Evolutionary conservation across 352 stramenopile genomes (phyloP), one percentile per base, ranked within the genome.

Genomic region (Phytophthora litchii): DNA sequence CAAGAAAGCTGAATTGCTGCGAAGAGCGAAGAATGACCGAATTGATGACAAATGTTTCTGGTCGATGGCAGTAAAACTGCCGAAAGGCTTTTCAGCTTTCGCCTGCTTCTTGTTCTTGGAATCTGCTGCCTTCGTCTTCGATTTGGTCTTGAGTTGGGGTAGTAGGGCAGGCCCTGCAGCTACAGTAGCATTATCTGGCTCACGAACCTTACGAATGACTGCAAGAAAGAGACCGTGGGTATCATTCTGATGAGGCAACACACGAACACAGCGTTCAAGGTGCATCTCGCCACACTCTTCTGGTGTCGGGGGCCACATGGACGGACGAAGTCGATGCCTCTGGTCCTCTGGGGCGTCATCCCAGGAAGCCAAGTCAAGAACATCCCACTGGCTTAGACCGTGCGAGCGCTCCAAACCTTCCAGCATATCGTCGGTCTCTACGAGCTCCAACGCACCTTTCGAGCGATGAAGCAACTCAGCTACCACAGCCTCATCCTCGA

Each of bases 171-270:
- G 70, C 34, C 81, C 79, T 3, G 70, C 76, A 38, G 64, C 64
- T 19, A 79, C 65, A 19, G 32, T 40, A 41, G 38, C 35, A 40
- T 51, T 44, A 12, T 64, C 42, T 3, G 50, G 10, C 16, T 70
- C 71, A 50, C 65, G 61, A 46, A 74, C 44, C 53, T 91, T 92
- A 56, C 96, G 96, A 23, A 99, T 85, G 11, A 99, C 78, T 13
- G 91, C 92, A n/a, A 99, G 60, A 68, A 99, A 99, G 56, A 99
- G 97, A 0, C 96, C 98, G 46, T 98, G 96, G 0, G 96, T 98
- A 69, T 99, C 90, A 53, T 99, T 96, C 55, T 99, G 92, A 55
- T 99, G 97, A 16, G 98, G 98, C 12, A 99, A 76, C 20, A 99
- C 58, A 3, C 97, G 91, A 49, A 97, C 79, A 70, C 97, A 99